Base-by-base conservation (phyloP, 2,329 filamentous ascomycete genomes). In the Ophiosphaerella herpotricha region DNA sequence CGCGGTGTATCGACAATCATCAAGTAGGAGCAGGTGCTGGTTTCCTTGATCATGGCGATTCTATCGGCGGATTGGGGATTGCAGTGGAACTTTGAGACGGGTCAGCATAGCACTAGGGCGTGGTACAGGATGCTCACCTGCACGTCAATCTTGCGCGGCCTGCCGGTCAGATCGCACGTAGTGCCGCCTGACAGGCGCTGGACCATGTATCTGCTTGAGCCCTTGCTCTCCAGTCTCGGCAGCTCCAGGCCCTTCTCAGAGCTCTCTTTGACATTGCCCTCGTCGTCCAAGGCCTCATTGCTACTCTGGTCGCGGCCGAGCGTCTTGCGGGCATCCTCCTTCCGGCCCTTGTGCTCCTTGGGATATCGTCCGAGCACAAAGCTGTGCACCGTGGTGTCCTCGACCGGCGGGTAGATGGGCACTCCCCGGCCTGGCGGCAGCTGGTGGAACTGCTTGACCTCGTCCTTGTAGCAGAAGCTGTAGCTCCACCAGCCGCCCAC, bases 401-500 rank as follows among this genome's bases (percentile, higher is more conserved):
- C 87, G 39, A 87, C 81, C 0, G 92, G 92, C 21, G 90, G 87
- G 58, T 84, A 86, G 24, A 78, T 74, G 1, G 84, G 82, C 9
- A 88, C 83, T 3, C 86, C 86, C 52, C 86, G 85, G 38, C 84
- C 81, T 2, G 85, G 85, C 1, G 90, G 83, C 51, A 93, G 77
- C 38, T 91, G 90, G 71, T 97, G 92, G 74, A 95, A 97, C 74
- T 97, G 92, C 65, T 90, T 88, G 54, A 97, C 87, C 56, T 93
- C 85, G 54, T 87, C 82, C 68, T 90, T 90, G 75, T 96, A 94
- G 79, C 92, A 97, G 73, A 96, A 96, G 62, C 87, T 89, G 75
- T 97, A 97, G 67, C 89, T 94, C 92, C 92, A 97, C 92, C 92
- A 97, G 0, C 92, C 92, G 1, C 86, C 89, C 58, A 91, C 77